Base-by-base conservation (phyloP, 495 filamentous ascomycete genomes). In the Aspergillus kassunensis region DNA sequence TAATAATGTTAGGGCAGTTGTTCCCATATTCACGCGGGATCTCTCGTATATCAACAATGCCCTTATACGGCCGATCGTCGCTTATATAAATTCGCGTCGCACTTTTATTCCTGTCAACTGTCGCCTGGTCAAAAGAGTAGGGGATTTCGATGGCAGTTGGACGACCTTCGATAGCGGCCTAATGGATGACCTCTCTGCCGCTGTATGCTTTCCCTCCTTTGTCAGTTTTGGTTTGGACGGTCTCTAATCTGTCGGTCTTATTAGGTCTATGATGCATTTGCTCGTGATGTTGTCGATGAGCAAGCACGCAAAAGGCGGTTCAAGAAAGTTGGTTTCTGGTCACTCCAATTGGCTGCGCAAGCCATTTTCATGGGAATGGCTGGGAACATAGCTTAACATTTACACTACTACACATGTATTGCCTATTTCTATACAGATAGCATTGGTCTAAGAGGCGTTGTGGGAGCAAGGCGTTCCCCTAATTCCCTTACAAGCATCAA, bases 301-400 rank as follows among this genome's bases (percentile, higher is more conserved):
- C 82, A 95, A 65, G 87, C 84, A 52, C 81, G 90, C 29, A 85
- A 89, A 62, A 77, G 92, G 34, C 82, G 95, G 34, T 85, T 98
- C 62, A 95, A 91, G 73, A 95, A 97, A 63, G 95, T 98, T 15
- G 93, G 93, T 20, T 82, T 97, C 57, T 98, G 93, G 93, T 95
- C 89, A 9, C 73, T 98, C 31, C 89, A 90, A 63, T 69, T 97
- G 40, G 86, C 90, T 3, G 88, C 90, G 6, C 93, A 98, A 67
- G 93, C 91, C n/a, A 74, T 98, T 36, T 89, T 97, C 60, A 86
- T 97, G 70, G 93, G 93, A 1, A 86, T 97, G 79, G 93, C 91
- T 12, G 91, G 92, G 16, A 89, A 87, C 61, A 80, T 95, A 44
- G 84, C 83, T 54, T 88, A 70, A 73, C 56, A 44, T 41, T 66